These are phyloP conservation scores for Chaetoscypha palmicola DNA, from an alignment of 2,329 filamentous ascomycete genomes.

Conservation along the genomic window DNA sequence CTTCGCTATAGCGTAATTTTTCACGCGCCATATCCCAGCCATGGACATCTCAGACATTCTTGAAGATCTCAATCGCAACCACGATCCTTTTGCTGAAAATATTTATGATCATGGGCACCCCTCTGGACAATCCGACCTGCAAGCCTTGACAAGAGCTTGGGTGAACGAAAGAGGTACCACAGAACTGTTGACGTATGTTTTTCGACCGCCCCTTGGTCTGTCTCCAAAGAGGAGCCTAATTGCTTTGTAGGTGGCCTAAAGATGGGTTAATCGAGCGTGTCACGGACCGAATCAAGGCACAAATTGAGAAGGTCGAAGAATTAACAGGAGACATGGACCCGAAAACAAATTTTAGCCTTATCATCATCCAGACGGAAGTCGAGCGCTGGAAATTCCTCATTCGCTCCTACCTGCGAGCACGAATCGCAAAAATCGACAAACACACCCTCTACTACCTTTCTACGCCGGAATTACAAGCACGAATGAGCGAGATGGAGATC, in stretches of 20 bases:
- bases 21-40: background rate
- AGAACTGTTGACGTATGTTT: slow-evolving; percentile 70
- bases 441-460: slow-evolving; percentile 68
- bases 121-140: slow-evolving; percentile 68
- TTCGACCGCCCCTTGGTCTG: background rate
- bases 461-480: slow-evolving; percentile 43
- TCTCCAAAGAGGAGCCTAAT: slow-evolving; percentile 8
- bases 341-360: slow-evolving; percentile 85
- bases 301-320: slow-evolving; percentile 66
- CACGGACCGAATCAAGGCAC: slow-evolving; percentile 61
- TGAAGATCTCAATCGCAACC: slow-evolving; percentile 58
- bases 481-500: slow-evolving; percentile 71
- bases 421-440: slow-evolving; percentile 84
- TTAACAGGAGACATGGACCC: slow-evolving; percentile 83
- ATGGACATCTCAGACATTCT: slow-evolving; percentile 82
- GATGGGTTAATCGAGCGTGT: slow-evolving; percentile 74
- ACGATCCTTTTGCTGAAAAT: slow-evolving; percentile 33
- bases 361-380: slow-evolving; percentile 92
- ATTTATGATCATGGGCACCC: slow-evolving; percentile 53
- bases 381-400: slow-evolving; percentile 91
- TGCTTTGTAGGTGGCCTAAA: slow-evolving; percentile 49
- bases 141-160: slow-evolving; percentile 86
- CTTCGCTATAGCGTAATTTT: too few relatives aligned
- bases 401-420: slow-evolving; percentile 70
- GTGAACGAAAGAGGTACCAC: slow-evolving; percentile 84